phyloP scores from a whole-genome alignment of 2,329 filamentous ascomycete species.

The Exserohilum turcica region DNA sequence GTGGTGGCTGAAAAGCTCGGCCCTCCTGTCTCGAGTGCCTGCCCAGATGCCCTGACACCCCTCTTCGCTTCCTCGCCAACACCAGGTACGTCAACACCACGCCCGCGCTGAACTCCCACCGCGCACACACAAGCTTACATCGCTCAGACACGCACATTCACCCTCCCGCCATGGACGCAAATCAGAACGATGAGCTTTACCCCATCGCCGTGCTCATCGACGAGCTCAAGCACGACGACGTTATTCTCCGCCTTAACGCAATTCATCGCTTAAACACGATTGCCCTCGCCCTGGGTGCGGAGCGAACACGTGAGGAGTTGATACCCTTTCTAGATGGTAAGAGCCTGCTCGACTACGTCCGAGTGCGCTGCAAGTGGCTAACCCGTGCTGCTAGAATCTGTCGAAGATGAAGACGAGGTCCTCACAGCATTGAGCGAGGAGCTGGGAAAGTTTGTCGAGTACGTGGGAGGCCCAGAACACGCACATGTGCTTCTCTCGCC shows the following conservation, averaged over 20 bases:
- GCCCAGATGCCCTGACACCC: constrained; percentile 29
- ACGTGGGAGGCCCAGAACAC: constrained; percentile 91
- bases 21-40: constrained; percentile 17
- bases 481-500: constrained; percentile 96
- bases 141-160: constrained; percentile 21
- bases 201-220: constrained; percentile 99
- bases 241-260: constrained; percentile 94
- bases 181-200: constrained; percentile 97
- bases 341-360: constrained; percentile 46
- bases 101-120: constrained; percentile 31
- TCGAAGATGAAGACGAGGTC: constrained; percentile 98
- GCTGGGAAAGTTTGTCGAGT: constrained; percentile 94
- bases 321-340: constrained; percentile 98
- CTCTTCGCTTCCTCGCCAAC: constrained; percentile 37
- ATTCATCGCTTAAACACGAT: constrained; percentile 98
- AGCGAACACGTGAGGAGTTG: constrained; percentile 96
- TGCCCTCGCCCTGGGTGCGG: constrained; percentile 90
- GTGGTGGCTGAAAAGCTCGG: constrained; percentile 17
- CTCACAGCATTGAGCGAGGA: constrained; percentile 96
- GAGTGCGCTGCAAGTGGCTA: constrained; percentile 35
- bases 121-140: constrained; percentile 33
- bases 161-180: constrained; percentile 75
- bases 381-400: constrained; percentile 72
- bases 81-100: constrained; percentile 46
- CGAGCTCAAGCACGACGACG: constrained; percentile 99